A percentile compares a stretch with the other conserved stretches of the same genome.
Evolutionary conservation across 805 yeast genomes (phyloP).

Genomic region (Blastobotrys peoriensis): DNA sequence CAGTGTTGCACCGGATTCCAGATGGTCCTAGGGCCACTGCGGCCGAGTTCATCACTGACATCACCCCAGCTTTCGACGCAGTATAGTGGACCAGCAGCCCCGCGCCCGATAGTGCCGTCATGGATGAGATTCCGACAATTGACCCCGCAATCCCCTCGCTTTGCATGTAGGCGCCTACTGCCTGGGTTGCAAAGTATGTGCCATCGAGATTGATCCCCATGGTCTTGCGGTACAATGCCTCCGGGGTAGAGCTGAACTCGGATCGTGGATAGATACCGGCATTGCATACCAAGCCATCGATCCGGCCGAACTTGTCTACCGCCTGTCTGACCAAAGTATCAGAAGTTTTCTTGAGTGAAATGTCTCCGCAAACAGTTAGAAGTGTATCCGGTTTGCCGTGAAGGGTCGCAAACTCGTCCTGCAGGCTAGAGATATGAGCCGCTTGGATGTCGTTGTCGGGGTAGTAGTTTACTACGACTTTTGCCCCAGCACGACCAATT

Average conservation of each 20-base stretch:
- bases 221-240: slow-evolving; percentile 49
- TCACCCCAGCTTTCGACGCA: slow-evolving; percentile 63
- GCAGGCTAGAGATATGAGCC: slow-evolving; percentile 39
- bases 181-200: slow-evolving; percentile 55
- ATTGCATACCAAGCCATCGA: slow-evolving; percentile 50
- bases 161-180: slow-evolving; percentile 57
- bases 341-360: slow-evolving; percentile 36
- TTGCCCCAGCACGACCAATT: slow-evolving; percentile 41
- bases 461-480: slow-evolving; percentile 29
- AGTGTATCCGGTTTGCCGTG: slow-evolving; percentile 17
- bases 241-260: slow-evolving; percentile 51
- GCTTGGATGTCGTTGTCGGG: slow-evolving; percentile 25
- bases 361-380: slow-evolving; percentile 41
- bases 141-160: slow-evolving; percentile 44
- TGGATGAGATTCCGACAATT: slow-evolving; percentile 56
- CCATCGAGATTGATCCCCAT: slow-evolving; percentile 59
- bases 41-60: slow-evolving; percentile 54
- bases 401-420: slow-evolving; percentile 23
- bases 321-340: slow-evolving; percentile 23
- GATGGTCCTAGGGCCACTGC: slow-evolving; percentile 63
- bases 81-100: slow-evolving; percentile 47
- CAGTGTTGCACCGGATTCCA: slow-evolving; percentile 59
- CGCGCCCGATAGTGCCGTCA: slow-evolving; percentile 58
- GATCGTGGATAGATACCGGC: slow-evolving; percentile 45
- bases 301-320: slow-evolving; percentile 39